Conservation (phyloP, 108 stramenopile species). For the Schizochytrium sp. region DNA sequence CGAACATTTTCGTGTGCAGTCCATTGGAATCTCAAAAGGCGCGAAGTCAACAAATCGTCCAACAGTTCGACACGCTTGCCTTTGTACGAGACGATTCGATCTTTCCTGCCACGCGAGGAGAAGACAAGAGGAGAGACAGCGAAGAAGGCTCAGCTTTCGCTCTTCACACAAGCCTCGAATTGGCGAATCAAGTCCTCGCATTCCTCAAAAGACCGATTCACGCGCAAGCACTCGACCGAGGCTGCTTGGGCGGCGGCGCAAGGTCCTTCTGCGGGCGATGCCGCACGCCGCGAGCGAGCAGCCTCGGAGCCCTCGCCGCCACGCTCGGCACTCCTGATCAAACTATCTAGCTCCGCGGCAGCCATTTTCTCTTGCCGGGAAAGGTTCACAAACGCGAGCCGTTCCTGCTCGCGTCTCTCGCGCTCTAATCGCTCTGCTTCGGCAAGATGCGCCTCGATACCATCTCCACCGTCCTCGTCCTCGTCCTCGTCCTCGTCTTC, state of each 20-base stretch:
- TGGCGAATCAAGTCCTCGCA: not conserved
- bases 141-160: no score
- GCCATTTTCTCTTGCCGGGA: not conserved
- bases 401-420: not conserved
- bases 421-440: not conserved
- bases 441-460: not conserved
- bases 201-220: not conserved
- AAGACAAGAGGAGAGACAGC: no score
- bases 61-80: no score
- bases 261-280: not conserved
- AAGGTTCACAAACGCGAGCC: not conserved
- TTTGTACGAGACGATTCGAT: no score
- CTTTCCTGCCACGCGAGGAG: no score
- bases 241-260: not conserved
- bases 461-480: not conserved
- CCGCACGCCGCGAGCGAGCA: not conserved
- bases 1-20: no score
- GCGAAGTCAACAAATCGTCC: no score
- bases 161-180: not conserved
- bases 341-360: not conserved
- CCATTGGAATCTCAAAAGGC: no score
- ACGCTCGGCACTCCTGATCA: not conserved
- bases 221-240: not conserved
- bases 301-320: not conserved
- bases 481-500: not conserved